These are phyloP conservation scores for Gliomastix tumulicola DNA, from an alignment of 2,329 filamentous ascomycete genomes.

Conservation along the genomic window DNA sequence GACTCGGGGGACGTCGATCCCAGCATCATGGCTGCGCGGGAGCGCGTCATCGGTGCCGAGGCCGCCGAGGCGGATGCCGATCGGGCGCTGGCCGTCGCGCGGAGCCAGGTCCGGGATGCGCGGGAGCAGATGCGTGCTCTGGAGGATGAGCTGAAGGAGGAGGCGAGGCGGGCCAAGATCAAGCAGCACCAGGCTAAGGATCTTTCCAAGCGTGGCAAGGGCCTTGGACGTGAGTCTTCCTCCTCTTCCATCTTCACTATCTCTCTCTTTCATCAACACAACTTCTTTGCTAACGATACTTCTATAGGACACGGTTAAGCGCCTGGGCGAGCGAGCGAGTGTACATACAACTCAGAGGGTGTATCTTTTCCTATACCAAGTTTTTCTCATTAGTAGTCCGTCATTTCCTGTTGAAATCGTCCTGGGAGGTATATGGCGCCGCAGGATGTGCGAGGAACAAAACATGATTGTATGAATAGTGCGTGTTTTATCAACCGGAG, in stretches of 20 bases:
- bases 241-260: background rate
- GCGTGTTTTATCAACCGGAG: no score
- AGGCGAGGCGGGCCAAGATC: conserved; percentile 57
- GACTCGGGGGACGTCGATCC: conserved; percentile 50
- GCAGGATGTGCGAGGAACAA: no score
- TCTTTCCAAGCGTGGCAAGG: conserved; percentile 61
- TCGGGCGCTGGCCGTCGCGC: conserved; percentile 50
- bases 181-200: conserved; percentile 60
- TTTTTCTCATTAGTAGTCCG: no score
- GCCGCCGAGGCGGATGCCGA: conserved; percentile 59
- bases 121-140: conserved; percentile 55
- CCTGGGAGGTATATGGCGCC: no score
- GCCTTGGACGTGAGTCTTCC: conserved; percentile 55
- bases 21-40: conserved; percentile 51
- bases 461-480: no score
- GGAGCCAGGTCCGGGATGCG: conserved; percentile 53
- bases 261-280: background rate
- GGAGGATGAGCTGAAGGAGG: conserved; percentile 59
- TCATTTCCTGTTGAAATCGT: no score
- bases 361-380: no score
- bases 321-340: no score
- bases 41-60: conserved; percentile 57
- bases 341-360: no score
- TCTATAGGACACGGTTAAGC: no score
- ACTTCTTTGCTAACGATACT: no score